Conservation (phyloP, 2,329 filamentous ascomycete genomes). For the Fusarium protoensiforme region DNA sequence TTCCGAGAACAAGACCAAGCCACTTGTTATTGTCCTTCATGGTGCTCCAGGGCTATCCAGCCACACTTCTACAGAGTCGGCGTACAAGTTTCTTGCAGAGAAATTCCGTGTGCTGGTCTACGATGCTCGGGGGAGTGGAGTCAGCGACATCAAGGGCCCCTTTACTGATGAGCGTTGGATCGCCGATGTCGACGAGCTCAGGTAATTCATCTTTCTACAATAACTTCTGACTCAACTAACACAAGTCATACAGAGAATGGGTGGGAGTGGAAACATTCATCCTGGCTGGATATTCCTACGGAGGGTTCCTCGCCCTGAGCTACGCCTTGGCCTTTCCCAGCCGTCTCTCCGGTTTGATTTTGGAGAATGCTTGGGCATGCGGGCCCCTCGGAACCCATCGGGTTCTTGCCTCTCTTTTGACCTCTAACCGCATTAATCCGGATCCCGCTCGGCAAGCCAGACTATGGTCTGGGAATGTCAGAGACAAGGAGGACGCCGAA, state of each 20-base stretch:
- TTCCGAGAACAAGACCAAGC: conserved; percentile 6
- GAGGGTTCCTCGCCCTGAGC: conserved; percentile 8
- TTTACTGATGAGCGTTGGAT: conserved; percentile 18
- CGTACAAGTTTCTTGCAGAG: conserved; percentile 6
- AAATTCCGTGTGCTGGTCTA: conserved; percentile 15
- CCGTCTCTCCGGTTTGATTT: not conserved
- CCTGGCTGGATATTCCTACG: conserved; percentile 8
- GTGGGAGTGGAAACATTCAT: conserved; percentile 5
- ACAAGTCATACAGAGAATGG: not conserved
- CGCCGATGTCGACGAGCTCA: conserved; percentile 4
- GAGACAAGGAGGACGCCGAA: not conserved
- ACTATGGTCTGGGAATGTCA: conserved; percentile 5
- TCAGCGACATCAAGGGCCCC: not conserved
- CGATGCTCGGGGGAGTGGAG: conserved; percentile 9
- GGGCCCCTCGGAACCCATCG: not conserved
- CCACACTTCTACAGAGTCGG: not conserved
- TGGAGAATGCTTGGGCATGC: conserved; percentile 5
- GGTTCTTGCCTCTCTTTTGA: not conserved
- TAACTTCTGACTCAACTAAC: not conserved
- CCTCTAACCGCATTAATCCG: not conserved
- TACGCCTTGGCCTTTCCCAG: conserved; percentile 1
- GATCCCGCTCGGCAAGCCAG: conserved; percentile 8
- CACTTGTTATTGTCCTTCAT: conserved; percentile 7
- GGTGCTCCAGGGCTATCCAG: conserved; percentile 5
- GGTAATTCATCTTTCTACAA: not conserved